Base-by-base conservation (phyloP, 768 basidiomycete genomes). In the Russula earlei region DNA sequence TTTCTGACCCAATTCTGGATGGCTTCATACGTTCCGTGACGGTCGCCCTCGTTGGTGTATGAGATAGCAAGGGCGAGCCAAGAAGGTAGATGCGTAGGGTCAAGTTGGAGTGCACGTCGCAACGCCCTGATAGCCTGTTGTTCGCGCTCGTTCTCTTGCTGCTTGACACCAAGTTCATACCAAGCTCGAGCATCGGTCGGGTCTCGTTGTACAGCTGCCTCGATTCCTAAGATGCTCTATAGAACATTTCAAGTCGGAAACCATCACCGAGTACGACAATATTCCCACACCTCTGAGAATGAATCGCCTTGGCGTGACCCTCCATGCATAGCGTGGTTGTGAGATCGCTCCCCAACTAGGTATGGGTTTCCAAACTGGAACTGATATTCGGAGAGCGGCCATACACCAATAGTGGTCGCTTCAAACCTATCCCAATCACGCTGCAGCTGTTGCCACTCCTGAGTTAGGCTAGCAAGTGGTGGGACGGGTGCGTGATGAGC, bases 81-180 rank as follows among this genome's bases (percentile, higher is more conserved):
- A 1, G 95, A 78, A 0, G 84, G 78, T 1, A 88, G 74, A 63
- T 86, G 80, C 3, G 77, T 67, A 3, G 91, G 83, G 63, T 95
- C 87, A 34, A 98, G 79, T 58, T 87, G 82, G 49, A 92, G 72
- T 10, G 92, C 85, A 53, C 84, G 85, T 47, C 77, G 73, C 19
- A 99, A 77, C 2, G 96, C 96, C 52, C 83, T 77, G 40, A 98
- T 79, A 4, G 96, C 96, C 63, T 91, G 85, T 8, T 79, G 77
- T 71, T 99, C 96, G 15, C 94, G 83, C 69, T 99, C 96, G 67
- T 94, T 96, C 70, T 96, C 94, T 69, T 99, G 96, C 66, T 98
- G 96, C 69, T 90, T 93, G 47, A 99, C 84, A 24, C 96, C 96
- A 48, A 98, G 83, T 62, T 87, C 81, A 66, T 80, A 94, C 96